Base-by-base conservation (phyloP, 495 filamentous ascomycete genomes). In the Penicillium ochrochloron region DNA sequence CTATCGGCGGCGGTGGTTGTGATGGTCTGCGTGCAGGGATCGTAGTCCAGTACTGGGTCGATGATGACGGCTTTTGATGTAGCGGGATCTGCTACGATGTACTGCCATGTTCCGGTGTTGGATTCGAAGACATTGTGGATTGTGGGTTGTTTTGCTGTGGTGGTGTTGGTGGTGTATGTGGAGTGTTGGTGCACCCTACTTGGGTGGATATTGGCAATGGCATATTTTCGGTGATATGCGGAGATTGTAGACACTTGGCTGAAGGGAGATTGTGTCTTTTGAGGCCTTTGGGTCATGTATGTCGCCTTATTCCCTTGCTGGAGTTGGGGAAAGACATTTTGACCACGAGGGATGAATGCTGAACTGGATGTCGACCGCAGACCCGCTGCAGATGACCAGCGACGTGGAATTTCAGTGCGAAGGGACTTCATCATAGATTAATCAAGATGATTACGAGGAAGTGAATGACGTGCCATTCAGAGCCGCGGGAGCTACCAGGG, bases 31-130 rank as follows among this genome's bases (percentile, higher is more conserved):
- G 72, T 81, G 31, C 75, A 68, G 0, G 77, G 80, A 65, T 87
- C 78, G 65, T 80, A 88, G 73, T 89, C 81, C 15, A 89, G 76
- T 4, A 88, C 87, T 2, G 85, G 75, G 67, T 88, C 87, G 60
- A 89, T 87, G 61, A 89, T 83, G 48, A 77, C 78, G 29, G 85
- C 83, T 1, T 66, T 23, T 3, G 59, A 62, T 12, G 84, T 85
- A 14, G 69, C 54, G 0, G 84, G 80, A 66, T 85, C 83, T 5
- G 79, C 82, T 3, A 88, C 78, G n/a, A 89, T 67, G 66, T 87
- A 88, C 63, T 88, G 86, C 83, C 83, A 88, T 50, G 86, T 88
- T n/a, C 77, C 72, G 0, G 84, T 83, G 11, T 64, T 65, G 0
- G 61, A 27, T 53, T 86, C 83, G 63, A 80, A 84, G 9, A 80